A percentile compares a stretch with the other conserved stretches of the same genome.
Evolutionary conservation across 2,329 filamentous ascomycete species (phyloP).

Genomic region (Aspergillus fumigatus): DNA sequence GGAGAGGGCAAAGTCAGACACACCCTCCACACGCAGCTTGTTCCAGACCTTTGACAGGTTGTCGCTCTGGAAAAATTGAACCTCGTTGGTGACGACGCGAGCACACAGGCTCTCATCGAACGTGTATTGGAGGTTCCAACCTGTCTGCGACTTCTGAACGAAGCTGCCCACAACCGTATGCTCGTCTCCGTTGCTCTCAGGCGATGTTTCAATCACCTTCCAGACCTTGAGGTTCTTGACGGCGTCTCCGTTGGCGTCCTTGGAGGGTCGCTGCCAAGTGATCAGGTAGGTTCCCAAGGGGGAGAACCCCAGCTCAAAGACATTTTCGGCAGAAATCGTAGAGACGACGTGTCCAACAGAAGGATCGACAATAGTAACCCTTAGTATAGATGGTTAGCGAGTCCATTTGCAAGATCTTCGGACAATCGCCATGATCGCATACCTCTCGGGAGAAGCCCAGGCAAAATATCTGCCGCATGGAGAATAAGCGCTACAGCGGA

Average conservation of each 20-base stretch:
- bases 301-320: conserved; percentile 93
- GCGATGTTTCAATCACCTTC: conserved; percentile 68
- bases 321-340: conserved; percentile 71
- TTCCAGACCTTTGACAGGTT: conserved; percentile 88
- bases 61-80: conserved; percentile 91
- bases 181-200: conserved; percentile 52
- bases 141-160: conserved; percentile 91
- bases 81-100: conserved; percentile 90
- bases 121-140: conserved; percentile 97
- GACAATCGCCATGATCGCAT: conserved; percentile 21
- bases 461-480: conserved; percentile 94
- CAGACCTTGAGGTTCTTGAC: conserved; percentile 97
- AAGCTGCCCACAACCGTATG: conserved; percentile 74
- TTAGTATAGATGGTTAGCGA: conserved; percentile 36
- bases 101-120: conserved; percentile 90
- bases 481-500: conserved; percentile 93
- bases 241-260: conserved; percentile 90
- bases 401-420: neutral
- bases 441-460: conserved; percentile 80
- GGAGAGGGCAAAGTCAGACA: conserved; percentile 81
- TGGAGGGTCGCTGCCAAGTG: conserved; percentile 90
- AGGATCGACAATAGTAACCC: conserved; percentile 79
- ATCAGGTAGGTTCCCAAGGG: conserved; percentile 88
- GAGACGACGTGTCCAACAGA: conserved; percentile 70
- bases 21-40: conserved; percentile 87